Evolutionary conservation across 371 early-diverging fungal species (phyloP).

Genomic region (Actinomucor elegans): DNA sequence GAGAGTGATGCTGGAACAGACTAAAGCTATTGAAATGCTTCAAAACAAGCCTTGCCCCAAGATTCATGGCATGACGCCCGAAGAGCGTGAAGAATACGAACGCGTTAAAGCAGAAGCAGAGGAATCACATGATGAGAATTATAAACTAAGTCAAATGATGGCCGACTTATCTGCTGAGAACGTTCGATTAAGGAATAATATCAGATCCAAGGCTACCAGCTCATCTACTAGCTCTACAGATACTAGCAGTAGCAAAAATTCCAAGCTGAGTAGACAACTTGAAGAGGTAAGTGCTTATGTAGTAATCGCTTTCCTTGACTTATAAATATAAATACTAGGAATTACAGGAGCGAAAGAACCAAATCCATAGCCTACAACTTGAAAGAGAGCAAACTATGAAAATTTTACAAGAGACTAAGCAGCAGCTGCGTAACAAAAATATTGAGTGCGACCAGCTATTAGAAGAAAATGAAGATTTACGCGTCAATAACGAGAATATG

Average conservation of each 20-base stretch:
- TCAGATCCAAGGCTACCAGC: conserved; percentile 14
- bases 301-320: too few relatives aligned
- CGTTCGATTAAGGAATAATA: conserved; percentile 22
- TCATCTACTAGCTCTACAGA: conserved; percentile 9
- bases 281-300: conserved; percentile 29
- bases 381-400: conserved; percentile 24
- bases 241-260: not conserved
- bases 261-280: conserved; percentile 2
- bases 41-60: conserved; percentile 48
- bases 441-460: conserved; percentile 25
- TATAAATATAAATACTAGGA: too few relatives aligned
- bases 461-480: conserved; percentile 18
- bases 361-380: conserved; percentile 26
- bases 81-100: conserved; percentile 48
- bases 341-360: conserved; percentile 31
- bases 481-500: conserved; percentile 9
- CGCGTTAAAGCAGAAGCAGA: conserved; percentile 31
- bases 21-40: conserved; percentile 46
- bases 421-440: conserved; percentile 27
- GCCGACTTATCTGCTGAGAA: conserved; percentile 43
- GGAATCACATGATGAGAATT: conserved; percentile 36
- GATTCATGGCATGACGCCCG: conserved; percentile 56
- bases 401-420: conserved; percentile 27
- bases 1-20: conserved; percentile 44
- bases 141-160: conserved; percentile 31